Evolutionary conservation across 371 early-diverging fungal genomes (phyloP), one percentile per base, ranked within the genome.

Genomic region (Gilbertella persicaria): DNA sequence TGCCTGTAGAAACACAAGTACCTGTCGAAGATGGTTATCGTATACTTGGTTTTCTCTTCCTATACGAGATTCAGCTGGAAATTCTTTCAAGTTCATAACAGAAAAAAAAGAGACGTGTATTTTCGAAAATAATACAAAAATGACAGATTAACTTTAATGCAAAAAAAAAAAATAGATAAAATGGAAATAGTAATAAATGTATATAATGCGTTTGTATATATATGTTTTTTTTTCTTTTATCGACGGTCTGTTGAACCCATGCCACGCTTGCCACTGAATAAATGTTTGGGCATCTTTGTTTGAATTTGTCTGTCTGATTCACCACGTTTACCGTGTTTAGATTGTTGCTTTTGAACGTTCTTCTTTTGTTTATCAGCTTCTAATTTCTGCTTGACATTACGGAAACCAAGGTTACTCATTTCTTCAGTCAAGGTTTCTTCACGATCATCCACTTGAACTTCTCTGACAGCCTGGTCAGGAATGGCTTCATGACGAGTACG

Each of bases 231-330:
- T n/a, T n/a, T n/a, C n/a, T 33, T 36, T 78, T 89, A 95, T 73
- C 95, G 89, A 50, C 91, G 84, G 71, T 94, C 94, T 64, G 82
- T 84, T 42, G 86, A 83, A 55, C 93, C 94, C 53, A 77, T 79
- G 49, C 82, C 79, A 54, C 94, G 83, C 83, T 98, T 98, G 65
- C 96, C 95, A 36, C 93, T 75, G 71, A 96, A 96, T 82, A 99
- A 80, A 70, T 99, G 98, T 84, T 96, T 96, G 52, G 99, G 99
- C 90, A 87, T 90, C 84, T 95, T 95, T 55, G 83, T 84, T 48
- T 71, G 69, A 45, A 98, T 94, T 19, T 69, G 74, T 64, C 99
- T 86, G 67, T 99, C 99, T 24, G 94, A 78, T 73, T 99, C 99
- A 62, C 97, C 97, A 33, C 85, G 82, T 66, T 89, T 91, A 55